Percentiles rank a stretch among this genome's conserved stretches.
These are phyloP conservation scores for Quercus dentata DNA, from an alignment of 306 rosid species.

Conservation along the genomic window DNA sequence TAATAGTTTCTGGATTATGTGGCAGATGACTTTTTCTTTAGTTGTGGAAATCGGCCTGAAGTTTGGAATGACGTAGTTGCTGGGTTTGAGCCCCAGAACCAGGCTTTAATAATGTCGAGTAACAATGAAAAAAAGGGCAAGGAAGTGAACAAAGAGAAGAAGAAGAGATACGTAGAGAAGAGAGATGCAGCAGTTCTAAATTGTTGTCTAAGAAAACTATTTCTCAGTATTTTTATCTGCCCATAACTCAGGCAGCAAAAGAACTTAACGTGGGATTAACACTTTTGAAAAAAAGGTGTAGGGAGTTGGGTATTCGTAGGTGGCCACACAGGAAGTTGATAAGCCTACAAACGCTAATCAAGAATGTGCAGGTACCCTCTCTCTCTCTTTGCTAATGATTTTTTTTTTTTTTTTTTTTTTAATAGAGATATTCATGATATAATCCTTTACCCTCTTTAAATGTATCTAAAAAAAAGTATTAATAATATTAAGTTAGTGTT, in stretches of 20 bases:
- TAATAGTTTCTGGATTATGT: neutral
- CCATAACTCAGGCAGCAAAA: conserved; percentile 72
- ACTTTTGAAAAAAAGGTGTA: conserved; percentile 72
- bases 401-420: too few relatives aligned
- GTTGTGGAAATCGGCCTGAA: conserved; percentile 11
- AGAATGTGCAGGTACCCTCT: conserved; percentile 52
- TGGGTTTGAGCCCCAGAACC: conserved; percentile 27
- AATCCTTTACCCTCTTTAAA: too few relatives aligned
- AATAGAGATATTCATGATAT: too few relatives aligned
- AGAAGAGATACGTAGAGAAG: conserved; percentile 17
- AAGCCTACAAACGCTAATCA: conserved; percentile 78
- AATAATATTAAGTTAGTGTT: too few relatives aligned
- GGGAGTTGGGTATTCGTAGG: conserved; percentile 76
- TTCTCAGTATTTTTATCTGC: conserved; percentile 73
- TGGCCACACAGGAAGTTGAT: conserved; percentile 91
- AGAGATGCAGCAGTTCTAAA: conserved; percentile 23
- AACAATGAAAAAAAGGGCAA: conserved; percentile 10
- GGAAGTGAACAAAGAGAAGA: conserved; percentile 8
- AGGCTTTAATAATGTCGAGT: neutral
- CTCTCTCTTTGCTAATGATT: neutral
- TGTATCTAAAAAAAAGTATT: too few relatives aligned
- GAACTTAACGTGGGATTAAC: conserved; percentile 81
- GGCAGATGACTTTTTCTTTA: conserved; percentile 38
- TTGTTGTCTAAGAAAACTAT: conserved; percentile 42
- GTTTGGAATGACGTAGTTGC: conserved; percentile 26